phyloP scores from a whole-genome alignment of 352 stramenopile genomes.

The Phytophthora crassamura region DNA sequence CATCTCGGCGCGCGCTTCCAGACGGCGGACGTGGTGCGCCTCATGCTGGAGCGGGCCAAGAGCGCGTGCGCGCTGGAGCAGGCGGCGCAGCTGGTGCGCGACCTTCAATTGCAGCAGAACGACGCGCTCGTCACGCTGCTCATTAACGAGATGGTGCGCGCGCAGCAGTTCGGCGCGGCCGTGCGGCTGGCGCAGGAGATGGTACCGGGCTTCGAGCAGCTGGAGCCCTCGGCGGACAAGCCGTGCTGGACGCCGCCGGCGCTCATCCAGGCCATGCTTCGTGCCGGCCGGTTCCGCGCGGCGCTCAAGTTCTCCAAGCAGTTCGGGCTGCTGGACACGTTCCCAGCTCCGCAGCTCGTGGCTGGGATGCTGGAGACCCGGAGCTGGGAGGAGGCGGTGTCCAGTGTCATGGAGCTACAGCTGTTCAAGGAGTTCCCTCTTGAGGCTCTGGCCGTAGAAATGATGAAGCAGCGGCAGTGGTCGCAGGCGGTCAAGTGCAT shows the following conservation, averaged over 20 bases:
- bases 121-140: slow-evolving; percentile 84
- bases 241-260: slow-evolving; percentile 77
- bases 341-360: slow-evolving; percentile 68
- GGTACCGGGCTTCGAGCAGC: slow-evolving; percentile 75
- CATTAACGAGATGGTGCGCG: slow-evolving; percentile 80
- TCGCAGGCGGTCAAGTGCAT: slow-evolving; percentile 78
- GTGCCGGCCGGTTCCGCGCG: slow-evolving; percentile 69
- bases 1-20: slow-evolving; percentile 75
- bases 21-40: slow-evolving; percentile 76
- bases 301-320: slow-evolving; percentile 86
- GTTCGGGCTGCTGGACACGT: slow-evolving; percentile 77
- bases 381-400: slow-evolving; percentile 74
- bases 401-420: slow-evolving; percentile 77
- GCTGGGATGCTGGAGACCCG: slow-evolving; percentile 73
- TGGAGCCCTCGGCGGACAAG: slow-evolving; percentile 21
- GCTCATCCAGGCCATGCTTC: slow-evolving; percentile 87
- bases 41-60: slow-evolving; percentile 66
- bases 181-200: slow-evolving; percentile 84
- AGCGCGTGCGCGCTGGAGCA: slow-evolving; percentile 54
- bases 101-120: slow-evolving; percentile 72
- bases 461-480: slow-evolving; percentile 80
- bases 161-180: slow-evolving; percentile 69
- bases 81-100: slow-evolving; percentile 75
- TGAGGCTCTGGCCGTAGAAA: slow-evolving; percentile 63
- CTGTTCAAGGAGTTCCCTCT: slow-evolving; percentile 77